These are phyloP conservation scores for Talaromyces funiculosus DNA, from an alignment of 2,329 filamentous ascomycete genomes.

Conservation along the genomic window DNA sequence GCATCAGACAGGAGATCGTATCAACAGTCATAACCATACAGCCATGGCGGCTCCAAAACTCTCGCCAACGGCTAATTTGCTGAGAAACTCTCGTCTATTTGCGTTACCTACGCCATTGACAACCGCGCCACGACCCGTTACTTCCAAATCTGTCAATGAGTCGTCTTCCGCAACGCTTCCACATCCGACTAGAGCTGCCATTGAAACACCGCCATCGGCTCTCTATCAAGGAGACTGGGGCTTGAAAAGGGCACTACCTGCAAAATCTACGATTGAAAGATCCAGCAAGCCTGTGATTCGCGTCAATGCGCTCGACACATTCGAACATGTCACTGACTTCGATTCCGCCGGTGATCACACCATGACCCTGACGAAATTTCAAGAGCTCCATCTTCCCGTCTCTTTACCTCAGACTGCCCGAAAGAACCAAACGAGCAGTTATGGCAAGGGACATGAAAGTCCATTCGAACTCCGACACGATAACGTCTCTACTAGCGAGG, in stretches of 20 bases:
- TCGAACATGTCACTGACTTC: conserved; percentile 86
- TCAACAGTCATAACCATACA: conserved; percentile 22
- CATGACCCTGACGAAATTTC: conserved; percentile 76
- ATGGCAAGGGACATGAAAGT: conserved; percentile 26
- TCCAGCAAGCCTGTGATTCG: conserved; percentile 67
- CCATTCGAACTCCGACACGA: conserved; percentile 41
- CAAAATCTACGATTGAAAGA: conserved; percentile 65
- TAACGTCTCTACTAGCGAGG: conserved; percentile 38
- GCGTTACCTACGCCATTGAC: conserved; percentile 73
- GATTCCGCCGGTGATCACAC: conserved; percentile 75
- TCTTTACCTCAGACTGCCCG: conserved; percentile 39
- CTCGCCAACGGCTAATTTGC: conserved; percentile 61
- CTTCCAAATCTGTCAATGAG: conserved; percentile 43
- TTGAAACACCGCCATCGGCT: conserved; percentile 70
- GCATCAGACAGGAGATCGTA: conserved; percentile 8
- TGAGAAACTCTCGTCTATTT: conserved; percentile 85
- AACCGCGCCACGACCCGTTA: conserved; percentile 50
- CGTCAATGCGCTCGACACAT: conserved; percentile 72
- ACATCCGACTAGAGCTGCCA: conserved; percentile 76
- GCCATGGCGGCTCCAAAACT: conserved; percentile 41
- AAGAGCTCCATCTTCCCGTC: conserved; percentile 71
- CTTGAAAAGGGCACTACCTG: conserved; percentile 75
- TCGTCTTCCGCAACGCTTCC: conserved; percentile 68
- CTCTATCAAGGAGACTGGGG: conserved; percentile 83
- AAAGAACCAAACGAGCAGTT: not conserved